phyloP scores from a whole-genome alignment of 192 early-diverging fungal species.

The Anaeromyces robustus region DNA sequence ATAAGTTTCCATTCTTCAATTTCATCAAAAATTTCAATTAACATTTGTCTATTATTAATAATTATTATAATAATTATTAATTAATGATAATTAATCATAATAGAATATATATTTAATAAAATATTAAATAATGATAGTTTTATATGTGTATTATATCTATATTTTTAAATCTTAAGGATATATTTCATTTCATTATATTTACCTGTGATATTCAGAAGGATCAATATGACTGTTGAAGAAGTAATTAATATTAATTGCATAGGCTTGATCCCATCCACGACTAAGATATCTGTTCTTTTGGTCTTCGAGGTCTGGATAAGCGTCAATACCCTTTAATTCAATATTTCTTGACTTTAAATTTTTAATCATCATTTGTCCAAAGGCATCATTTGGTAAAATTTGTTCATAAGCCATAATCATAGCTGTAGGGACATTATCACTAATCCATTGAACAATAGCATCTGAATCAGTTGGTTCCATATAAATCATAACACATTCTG shows the following conservation, averaged over 20 bases:
- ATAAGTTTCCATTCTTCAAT: not conserved
- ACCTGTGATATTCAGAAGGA: not conserved
- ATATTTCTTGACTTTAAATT: conserved; percentile 42
- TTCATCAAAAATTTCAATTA: not conserved
- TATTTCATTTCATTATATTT: too few relatives aligned
- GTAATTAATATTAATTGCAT: not conserved
- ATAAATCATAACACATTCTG: conserved; percentile 91
- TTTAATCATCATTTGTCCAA: conserved; percentile 81
- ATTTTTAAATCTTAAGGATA: too few relatives aligned
- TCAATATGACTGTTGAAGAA: not conserved
- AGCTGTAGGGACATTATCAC: conserved; percentile 20
- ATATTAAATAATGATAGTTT: too few relatives aligned
- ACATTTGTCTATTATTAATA: not conserved
- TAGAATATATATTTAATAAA: too few relatives aligned
- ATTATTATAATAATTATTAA: not conserved
- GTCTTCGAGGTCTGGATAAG: not conserved
- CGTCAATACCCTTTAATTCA: not conserved
- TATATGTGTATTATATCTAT: too few relatives aligned
- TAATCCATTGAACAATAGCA: conserved; percentile 56
- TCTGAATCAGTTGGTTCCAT: conserved; percentile 48
- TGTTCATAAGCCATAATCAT: conserved; percentile 79
- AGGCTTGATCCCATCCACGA: not conserved
- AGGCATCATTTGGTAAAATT: conserved; percentile 75
- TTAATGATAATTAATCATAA: too few relatives aligned
- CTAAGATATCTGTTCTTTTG: not conserved